phyloP scores from a whole-genome alignment of 148 eudicot genomes.

The Bassia scoparia region DNA sequence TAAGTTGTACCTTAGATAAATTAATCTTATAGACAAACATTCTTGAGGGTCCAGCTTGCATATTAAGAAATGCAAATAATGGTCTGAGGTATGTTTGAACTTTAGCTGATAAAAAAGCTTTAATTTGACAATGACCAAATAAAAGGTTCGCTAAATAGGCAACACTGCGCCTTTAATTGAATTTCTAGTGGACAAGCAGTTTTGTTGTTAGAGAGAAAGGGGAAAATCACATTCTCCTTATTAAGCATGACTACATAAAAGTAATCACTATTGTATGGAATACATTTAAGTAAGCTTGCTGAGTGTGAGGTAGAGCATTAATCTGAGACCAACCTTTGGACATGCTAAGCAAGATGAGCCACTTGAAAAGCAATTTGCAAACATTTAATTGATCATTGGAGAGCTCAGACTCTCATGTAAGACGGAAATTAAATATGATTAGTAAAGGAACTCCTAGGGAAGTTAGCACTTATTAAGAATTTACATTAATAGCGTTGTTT shows the following conservation, averaged over 20 bases:
- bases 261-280: not conserved
- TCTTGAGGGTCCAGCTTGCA: too few species aligned
- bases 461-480: too few species aligned
- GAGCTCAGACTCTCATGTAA: not conserved
- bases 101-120: not conserved
- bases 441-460: not conserved
- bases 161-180: too few species aligned
- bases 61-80: not conserved
- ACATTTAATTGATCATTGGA: not conserved
- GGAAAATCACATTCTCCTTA: too few species aligned
- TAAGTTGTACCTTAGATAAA: not conserved
- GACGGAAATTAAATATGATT: not conserved
- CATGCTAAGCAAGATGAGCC: not conserved
- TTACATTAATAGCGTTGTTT: too few species aligned
- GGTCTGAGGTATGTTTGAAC: conserved; percentile 5
- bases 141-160: too few species aligned
- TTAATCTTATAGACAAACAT: not conserved
- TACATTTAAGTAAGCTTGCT: not conserved
- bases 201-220: too few species aligned
- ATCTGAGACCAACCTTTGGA: not conserved
- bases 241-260: too few species aligned
- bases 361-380: not conserved
- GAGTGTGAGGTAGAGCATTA: not conserved
- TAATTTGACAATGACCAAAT: too few species aligned
- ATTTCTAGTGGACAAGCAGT: too few species aligned